Conservation (phyloP, 257 asterid species). For the Plantago major region DNA sequence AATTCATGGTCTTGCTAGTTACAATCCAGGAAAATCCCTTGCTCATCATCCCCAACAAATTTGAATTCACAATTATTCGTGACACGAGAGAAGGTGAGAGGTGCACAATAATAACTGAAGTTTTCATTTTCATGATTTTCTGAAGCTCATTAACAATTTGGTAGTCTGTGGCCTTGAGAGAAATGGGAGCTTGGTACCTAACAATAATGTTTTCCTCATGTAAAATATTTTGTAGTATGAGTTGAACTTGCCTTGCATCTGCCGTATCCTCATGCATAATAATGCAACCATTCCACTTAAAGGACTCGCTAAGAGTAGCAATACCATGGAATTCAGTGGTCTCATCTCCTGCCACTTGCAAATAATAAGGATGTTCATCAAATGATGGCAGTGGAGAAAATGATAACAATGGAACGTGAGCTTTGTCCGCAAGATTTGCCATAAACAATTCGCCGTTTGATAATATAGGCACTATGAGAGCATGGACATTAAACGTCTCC, state of each 20-base stretch:
- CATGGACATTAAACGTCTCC: slow-evolving; percentile 29
- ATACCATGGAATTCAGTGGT: slow-evolving; percentile 31
- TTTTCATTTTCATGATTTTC: slow-evolving; percentile 15
- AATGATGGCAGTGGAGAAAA: slow-evolving; percentile 24
- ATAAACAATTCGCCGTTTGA: slow-evolving; percentile 25
- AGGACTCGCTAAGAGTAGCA: slow-evolving; percentile 22
- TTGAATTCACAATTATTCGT: slow-evolving; percentile 28
- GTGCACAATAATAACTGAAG: slow-evolving; percentile 29
- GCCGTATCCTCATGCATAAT: slow-evolving; percentile 33
- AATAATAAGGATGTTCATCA: slow-evolving; percentile 22
- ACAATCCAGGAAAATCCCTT: slow-evolving; percentile 43
- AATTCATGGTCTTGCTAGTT: slow-evolving; percentile 39
- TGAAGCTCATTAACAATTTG: slow-evolving; percentile 27
- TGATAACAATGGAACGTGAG: slow-evolving; percentile 33
- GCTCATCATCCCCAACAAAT: slow-evolving; percentile 34
- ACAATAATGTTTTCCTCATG: slow-evolving; percentile 24
- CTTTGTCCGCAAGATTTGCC: slow-evolving; percentile 26
- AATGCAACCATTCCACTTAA: slow-evolving; percentile 33
- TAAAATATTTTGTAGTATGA: slow-evolving; percentile 19
- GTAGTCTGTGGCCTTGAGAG: slow-evolving; percentile 20
- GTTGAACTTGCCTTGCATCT: slow-evolving; percentile 20
- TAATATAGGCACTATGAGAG: slow-evolving; percentile 30
- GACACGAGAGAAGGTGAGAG: slow-evolving; percentile 29
- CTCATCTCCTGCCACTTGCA: slow-evolving; percentile 38
- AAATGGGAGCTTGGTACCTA: slow-evolving; percentile 17